Conservation (phyloP, 768 basidiomycete genomes). For the Trametes elegans region DNA sequence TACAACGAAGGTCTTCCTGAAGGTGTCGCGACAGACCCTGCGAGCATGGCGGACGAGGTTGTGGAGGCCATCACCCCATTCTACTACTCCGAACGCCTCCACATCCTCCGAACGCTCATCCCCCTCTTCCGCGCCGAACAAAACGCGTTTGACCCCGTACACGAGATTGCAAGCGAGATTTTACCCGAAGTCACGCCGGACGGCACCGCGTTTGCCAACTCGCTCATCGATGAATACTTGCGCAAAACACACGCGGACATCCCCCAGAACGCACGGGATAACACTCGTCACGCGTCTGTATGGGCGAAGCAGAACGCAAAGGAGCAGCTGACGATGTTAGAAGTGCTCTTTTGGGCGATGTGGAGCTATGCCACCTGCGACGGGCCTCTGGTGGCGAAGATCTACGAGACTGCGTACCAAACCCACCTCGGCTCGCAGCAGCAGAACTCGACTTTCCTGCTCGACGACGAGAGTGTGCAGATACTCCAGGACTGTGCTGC, state of each 20-base stretch:
- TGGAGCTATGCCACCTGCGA: slow-evolving; percentile 71
- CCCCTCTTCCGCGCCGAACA: slow-evolving; percentile 74
- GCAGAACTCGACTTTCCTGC: slow-evolving; percentile 56
- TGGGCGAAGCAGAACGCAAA: slow-evolving; percentile 74
- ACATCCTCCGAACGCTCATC: slow-evolving; percentile 63
- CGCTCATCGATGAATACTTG: slow-evolving; percentile 60
- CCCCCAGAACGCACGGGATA: slow-evolving; percentile 39
- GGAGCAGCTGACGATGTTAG: slow-evolving; percentile 79
- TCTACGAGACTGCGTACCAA: slow-evolving; percentile 63
- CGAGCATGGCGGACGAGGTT: slow-evolving; percentile 52
- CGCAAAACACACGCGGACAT: slow-evolving; percentile 49
- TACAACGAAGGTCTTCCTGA: slow-evolving; percentile 73
- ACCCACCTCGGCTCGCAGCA: slow-evolving; percentile 67
- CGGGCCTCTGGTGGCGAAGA: slow-evolving; percentile 57
- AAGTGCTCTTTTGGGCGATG: slow-evolving; percentile 88
- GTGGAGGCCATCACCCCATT: slow-evolving; percentile 75
- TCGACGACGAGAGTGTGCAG: slow-evolving; percentile 73
- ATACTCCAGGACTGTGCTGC: slow-evolving; percentile 66
- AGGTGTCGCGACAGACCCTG: slow-evolving; percentile 39
- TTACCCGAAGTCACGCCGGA: slow-evolving; percentile 64
- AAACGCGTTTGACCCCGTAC: slow-evolving; percentile 51
- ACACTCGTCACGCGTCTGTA: slow-evolving; percentile 57
- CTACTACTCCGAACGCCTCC: slow-evolving; percentile 79
- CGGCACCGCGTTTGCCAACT: slow-evolving; percentile 57
- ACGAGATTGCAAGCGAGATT: slow-evolving; percentile 50